Percentiles rank a stretch among this genome's conserved stretches.
Conservation (phyloP, 495 filamentous ascomycete genomes). For the Podospora pseudocomata region DNA sequence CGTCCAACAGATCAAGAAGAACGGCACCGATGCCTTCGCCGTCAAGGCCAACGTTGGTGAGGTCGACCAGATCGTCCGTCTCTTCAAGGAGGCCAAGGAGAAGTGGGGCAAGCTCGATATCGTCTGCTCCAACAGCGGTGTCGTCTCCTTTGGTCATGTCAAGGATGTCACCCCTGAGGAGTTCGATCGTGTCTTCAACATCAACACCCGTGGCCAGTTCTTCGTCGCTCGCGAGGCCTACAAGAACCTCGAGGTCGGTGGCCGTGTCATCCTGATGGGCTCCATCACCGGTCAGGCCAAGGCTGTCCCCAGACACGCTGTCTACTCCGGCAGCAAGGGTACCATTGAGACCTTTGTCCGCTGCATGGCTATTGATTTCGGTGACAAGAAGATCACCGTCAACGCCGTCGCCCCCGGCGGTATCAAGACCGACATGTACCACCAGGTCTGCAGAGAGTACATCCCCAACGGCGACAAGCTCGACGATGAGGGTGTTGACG, state of each 20-base stretch:
- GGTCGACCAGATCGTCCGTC: constrained; percentile 55
- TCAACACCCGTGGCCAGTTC: constrained; percentile 79
- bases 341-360: constrained; percentile 38
- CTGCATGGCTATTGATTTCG: constrained; percentile 38
- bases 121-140: constrained; percentile 66
- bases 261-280: constrained; percentile 60
- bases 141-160: constrained; percentile 59
- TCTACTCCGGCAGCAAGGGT: constrained; percentile 48
- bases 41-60: constrained; percentile 74
- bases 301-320: constrained; percentile 59
- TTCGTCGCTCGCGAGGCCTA: constrained; percentile 71
- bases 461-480: constrained; percentile 55
- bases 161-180: constrained; percentile 70
- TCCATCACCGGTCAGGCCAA: constrained; percentile 63
- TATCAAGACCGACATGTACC: constrained; percentile 69
- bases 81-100: constrained; percentile 54
- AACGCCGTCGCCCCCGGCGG: constrained; percentile 65
- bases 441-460: constrained; percentile 61
- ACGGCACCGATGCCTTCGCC: constrained; percentile 57
- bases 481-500: constrained; percentile 35
- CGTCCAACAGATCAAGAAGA: constrained; percentile 55
- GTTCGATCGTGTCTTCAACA: constrained; percentile 72
- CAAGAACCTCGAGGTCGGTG: constrained; percentile 57
- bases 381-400: constrained; percentile 54
- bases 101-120: constrained; percentile 67